Evolutionary conservation across 768 basidiomycete species (phyloP), one percentile per base, ranked within the genome.

Genomic region (Hebeloma cylindrosporum): DNA sequence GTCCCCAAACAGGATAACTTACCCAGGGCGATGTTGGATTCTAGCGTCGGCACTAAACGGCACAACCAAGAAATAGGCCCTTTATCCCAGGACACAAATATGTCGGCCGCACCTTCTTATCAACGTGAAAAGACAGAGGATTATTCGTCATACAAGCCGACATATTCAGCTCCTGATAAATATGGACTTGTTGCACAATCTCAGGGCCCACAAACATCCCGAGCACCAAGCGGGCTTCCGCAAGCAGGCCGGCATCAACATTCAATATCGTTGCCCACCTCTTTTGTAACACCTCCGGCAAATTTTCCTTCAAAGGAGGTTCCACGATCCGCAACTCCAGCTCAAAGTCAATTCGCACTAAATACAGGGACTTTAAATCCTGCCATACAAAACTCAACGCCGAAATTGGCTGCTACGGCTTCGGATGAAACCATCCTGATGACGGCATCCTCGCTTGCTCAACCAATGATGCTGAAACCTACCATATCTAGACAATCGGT

Each of bases 381-480:
- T 43, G 33, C 27, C 21, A 42, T 31, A 21, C 41, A 26, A 51
- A 31, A 18, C 36, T 37, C 11, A 26, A 43, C 28, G 18, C 41
- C 40, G 17, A 36, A n/a, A n/a, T n/a, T n/a, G n/a, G n/a, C 43
- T 32, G 28, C 25, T 11, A 48, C 58, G 25, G 43, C 65, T 14
- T 77, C 75, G 9, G 66, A 75, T 40, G 82, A 82, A 34, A 72
- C 76, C 7, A 65, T 79, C 28, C 70, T 85, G 26, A 73, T 71
- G 56, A 85, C 83, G 0, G 82, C 83, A 4, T 84, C 83, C 9
- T 84, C 84, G 1, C 72, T 85, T 13, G 78, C 78, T 3, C 75
- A 68, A 0, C 75, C 75, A 7, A 63, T 71, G 45, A 63, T 72
- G 52, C 59, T 74, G 28, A 72, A 72, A 40, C 64, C 73, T 9